Conservation (phyloP, 495 filamentous ascomycete species). For the Aspergillus olivimuriae region DNA sequence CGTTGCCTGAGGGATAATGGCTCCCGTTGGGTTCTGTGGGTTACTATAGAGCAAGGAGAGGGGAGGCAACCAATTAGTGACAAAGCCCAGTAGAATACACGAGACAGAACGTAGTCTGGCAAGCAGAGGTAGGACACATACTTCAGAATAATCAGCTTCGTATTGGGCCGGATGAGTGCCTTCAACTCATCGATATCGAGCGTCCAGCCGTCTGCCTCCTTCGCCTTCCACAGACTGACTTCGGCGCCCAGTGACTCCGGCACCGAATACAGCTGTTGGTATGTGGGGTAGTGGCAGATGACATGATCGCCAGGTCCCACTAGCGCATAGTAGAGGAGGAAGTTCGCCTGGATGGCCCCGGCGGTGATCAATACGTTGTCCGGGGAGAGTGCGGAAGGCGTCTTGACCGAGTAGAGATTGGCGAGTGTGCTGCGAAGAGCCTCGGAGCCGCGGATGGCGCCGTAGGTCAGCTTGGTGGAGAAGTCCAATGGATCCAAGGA, state of each 20-base stretch:
- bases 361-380: conserved; percentile 72
- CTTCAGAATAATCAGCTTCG: conserved; percentile 68
- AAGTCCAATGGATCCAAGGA: conserved; percentile 31
- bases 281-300: conserved; percentile 83
- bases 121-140: conserved; percentile 24
- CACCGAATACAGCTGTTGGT: conserved; percentile 79
- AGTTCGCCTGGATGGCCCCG: conserved; percentile 82
- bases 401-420: conserved; percentile 55
- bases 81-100: too few relatives aligned
- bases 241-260: conserved; percentile 73
- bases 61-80: too few relatives aligned
- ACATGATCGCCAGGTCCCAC: conserved; percentile 80
- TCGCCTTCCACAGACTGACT: conserved; percentile 73
- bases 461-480: conserved; percentile 59
- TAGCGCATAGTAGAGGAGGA: conserved; percentile 67
- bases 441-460: conserved; percentile 62
- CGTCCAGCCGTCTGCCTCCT: conserved; percentile 57
- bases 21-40: conserved; percentile 83
- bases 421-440: conserved; percentile 57
- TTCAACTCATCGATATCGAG: conserved; percentile 64
- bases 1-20: conserved; percentile 55
- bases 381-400: conserved; percentile 42
- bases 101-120: too few relatives aligned
- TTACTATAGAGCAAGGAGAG: conserved; percentile 49
- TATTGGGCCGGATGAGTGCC: conserved; percentile 62